phyloP scores from a whole-genome alignment of 1,284 basidiomycete genomes.

The Mycosarcoma maydis region DNA sequence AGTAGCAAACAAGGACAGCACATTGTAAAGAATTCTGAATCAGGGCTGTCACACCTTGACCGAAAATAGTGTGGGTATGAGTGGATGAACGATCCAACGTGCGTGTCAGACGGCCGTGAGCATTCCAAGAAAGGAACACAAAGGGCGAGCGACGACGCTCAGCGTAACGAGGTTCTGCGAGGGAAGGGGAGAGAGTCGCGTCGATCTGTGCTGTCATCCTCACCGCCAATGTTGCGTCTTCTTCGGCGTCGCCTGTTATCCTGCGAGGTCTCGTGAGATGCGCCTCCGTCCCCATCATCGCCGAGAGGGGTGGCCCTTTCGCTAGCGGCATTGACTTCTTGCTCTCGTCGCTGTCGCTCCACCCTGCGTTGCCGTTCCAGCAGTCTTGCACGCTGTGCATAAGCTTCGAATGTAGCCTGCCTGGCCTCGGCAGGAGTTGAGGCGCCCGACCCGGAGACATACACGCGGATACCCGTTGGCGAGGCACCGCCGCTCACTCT shows the following conservation, averaged over 20 bases:
- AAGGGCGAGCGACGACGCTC: not conserved
- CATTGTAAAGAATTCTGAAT: not conserved
- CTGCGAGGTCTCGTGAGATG: constrained; percentile 6
- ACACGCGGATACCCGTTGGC: constrained; percentile 18
- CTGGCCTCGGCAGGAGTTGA: constrained; percentile 35
- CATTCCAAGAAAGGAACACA: no score
- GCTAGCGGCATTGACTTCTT: constrained; percentile 1
- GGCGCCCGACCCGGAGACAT: constrained; percentile 29
- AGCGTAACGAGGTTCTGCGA: constrained; percentile 18
- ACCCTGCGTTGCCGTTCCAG: constrained; percentile 26
- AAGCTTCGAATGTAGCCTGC: constrained; percentile 44
- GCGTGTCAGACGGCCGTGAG: no score
- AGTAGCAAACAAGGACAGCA: not conserved
- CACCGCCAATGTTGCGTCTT: constrained; percentile 12
- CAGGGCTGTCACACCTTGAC: no score
- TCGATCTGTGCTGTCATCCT: constrained; percentile 1
- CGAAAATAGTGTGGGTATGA: not conserved
- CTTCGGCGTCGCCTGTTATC: constrained; percentile 17
- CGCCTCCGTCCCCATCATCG: not conserved
- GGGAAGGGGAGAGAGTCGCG: constrained; percentile 35
- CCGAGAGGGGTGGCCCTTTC: not conserved
- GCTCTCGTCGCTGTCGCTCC: constrained; percentile 7
- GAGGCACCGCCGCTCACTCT: constrained; percentile 4
- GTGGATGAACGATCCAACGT: no score
- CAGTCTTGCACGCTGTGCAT: constrained; percentile 31